These are phyloP conservation scores for Stemphylium lycopersici DNA, from an alignment of 2,329 filamentous ascomycete genomes.

Conservation along the genomic window DNA sequence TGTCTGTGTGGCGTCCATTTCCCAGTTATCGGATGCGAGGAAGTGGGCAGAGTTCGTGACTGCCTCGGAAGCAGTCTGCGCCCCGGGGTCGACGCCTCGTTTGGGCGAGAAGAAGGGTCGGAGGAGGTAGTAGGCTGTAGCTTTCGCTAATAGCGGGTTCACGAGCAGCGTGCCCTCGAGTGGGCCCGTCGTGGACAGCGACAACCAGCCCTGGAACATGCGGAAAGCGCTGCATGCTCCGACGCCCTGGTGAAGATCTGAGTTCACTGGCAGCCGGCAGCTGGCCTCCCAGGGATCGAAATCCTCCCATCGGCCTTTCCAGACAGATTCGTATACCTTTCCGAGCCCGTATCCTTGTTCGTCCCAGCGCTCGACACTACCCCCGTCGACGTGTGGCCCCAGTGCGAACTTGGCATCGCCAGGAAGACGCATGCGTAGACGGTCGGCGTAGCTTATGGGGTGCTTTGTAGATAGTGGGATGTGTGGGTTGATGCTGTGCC, in stretches of 20 bases:
- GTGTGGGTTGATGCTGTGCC: constrained; percentile 54
- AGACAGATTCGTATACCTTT: constrained; percentile 74
- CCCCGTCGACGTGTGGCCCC: constrained; percentile 64
- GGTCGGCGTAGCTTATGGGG: constrained; percentile 57
- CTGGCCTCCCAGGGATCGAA: constrained; percentile 84
- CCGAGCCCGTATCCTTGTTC: constrained; percentile 66
- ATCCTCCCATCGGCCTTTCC: constrained; percentile 76
- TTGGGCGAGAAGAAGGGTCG: constrained; percentile 78
- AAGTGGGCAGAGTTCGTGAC: constrained; percentile 48
- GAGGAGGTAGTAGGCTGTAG: constrained; percentile 80
- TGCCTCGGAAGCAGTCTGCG: constrained; percentile 41
- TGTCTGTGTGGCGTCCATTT: constrained; percentile 58
- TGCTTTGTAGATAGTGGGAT: constrained; percentile 53
- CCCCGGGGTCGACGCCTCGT: constrained; percentile 43
- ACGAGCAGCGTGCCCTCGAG: constrained; percentile 81
- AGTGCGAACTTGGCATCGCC: constrained; percentile 59
- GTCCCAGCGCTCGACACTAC: constrained; percentile 59
- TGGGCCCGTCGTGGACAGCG: constrained; percentile 74
- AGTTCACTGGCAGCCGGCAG: constrained; percentile 69
- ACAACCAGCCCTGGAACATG: constrained; percentile 89
- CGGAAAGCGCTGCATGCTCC: constrained; percentile 86
- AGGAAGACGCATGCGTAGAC: constrained; percentile 61
- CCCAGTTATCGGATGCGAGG: constrained; percentile 66
- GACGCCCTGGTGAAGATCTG: constrained; percentile 79
- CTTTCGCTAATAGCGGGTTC: constrained; percentile 75